phyloP scores from a whole-genome alignment of 176 grass and related monocot genomes.

The Oryza nivara region DNA sequence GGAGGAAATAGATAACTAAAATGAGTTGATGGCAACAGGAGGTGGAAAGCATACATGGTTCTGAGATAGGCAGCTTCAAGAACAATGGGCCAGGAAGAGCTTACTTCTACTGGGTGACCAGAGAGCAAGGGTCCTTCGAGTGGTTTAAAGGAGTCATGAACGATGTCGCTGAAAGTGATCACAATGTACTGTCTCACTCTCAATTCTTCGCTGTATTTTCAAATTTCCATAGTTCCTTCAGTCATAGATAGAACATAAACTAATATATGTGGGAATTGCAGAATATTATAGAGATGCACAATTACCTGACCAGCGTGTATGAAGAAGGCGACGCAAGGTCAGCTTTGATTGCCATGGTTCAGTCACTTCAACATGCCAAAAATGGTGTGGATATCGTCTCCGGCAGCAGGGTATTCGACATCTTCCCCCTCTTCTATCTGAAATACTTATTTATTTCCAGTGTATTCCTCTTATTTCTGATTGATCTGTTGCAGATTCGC shows the following conservation, averaged over 20 bases:
- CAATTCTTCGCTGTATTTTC: slow-evolving; percentile 17
- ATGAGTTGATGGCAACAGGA: slow-evolving; percentile 55
- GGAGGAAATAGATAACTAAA: slow-evolving; percentile 32
- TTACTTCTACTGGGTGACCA: slow-evolving; percentile 99
- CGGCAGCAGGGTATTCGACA: slow-evolving; percentile 66
- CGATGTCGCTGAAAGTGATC: slow-evolving; percentile 89
- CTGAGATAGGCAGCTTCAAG: slow-evolving; percentile 66
- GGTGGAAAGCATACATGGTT: slow-evolving; percentile 59
- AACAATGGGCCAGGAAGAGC: slow-evolving; percentile 84
- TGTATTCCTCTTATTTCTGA: neutral
- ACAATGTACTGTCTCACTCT: slow-evolving; percentile 56
- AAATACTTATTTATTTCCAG: neutral
- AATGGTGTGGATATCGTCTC: slow-evolving; percentile 95
- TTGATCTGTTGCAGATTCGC: slow-evolving; percentile 64
- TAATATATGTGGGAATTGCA: slow-evolving; percentile 57
- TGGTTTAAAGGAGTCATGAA: slow-evolving; percentile 99
- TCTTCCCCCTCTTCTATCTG: neutral
- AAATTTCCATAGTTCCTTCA: neutral
- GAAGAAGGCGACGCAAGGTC: slow-evolving; percentile 99
- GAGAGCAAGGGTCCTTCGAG: slow-evolving; percentile 97
- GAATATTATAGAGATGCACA: slow-evolving; percentile 98
- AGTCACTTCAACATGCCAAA: slow-evolving; percentile 93
- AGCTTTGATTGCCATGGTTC: slow-evolving; percentile 92
- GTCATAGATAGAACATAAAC: slow-evolving; percentile 24
- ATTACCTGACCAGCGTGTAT: slow-evolving; percentile 98